A percentile compares a stretch with the other conserved stretches of the same genome.
phyloP scores from a whole-genome alignment of 1,284 basidiomycete species.

The Volvariella volvacea region DNA sequence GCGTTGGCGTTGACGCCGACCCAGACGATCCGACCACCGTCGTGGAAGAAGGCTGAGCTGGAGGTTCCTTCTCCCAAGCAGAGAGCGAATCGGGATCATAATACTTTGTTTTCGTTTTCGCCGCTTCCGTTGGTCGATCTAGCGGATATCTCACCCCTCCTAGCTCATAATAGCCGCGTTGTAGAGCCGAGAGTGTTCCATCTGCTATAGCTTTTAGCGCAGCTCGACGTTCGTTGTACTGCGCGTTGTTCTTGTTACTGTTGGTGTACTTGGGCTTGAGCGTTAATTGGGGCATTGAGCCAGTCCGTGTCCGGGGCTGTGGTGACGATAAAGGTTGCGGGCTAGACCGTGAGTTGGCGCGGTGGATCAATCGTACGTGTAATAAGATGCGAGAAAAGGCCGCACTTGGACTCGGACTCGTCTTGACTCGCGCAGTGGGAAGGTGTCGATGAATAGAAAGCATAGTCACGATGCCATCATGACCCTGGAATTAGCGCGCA shows the following conservation, averaged over 20 bases:
- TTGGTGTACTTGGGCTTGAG: background rate
- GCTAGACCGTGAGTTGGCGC: no score
- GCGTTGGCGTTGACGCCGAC: background rate
- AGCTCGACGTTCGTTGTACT: conserved; percentile 13
- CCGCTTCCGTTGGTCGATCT: conserved; percentile 5
- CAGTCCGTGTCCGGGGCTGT: background rate
- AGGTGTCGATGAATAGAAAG: no score
- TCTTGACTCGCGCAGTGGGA: no score
- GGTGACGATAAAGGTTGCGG: background rate
- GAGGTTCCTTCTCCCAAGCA: conserved; percentile 9
- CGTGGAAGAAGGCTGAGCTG: background rate
- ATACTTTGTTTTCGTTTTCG: conserved; percentile 14
- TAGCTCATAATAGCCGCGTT: conserved; percentile 12
- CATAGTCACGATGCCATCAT: no score
- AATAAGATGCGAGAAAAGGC: no score
- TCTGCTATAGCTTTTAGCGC: conserved; percentile 15
- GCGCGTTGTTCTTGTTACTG: no score
- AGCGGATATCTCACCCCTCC: conserved; percentile 13
- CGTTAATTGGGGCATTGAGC: background rate
- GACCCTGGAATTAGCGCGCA: no score
- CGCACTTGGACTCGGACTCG: no score
- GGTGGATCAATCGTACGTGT: no score
- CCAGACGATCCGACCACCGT: background rate
- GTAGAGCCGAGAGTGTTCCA: conserved; percentile 12
- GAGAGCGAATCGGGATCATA: conserved; percentile 12